Evolutionary conservation across 148 eudicot genomes (phyloP).

Genomic region (Vaccinium macrocarpon): DNA sequence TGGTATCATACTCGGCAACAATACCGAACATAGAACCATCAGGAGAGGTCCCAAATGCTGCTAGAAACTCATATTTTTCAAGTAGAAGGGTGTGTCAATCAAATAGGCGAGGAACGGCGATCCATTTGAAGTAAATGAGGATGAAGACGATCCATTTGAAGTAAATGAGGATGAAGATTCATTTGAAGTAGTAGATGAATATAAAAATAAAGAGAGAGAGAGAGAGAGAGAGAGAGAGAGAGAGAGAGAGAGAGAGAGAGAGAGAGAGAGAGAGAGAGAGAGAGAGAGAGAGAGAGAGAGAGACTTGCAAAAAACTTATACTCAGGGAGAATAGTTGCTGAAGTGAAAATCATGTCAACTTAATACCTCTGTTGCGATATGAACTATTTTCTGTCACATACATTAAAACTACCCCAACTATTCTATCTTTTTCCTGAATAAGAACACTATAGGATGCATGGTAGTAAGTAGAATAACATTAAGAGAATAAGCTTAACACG

Average conservation of each 20-base stretch:
- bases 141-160: too few species aligned
- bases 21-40: neutral
- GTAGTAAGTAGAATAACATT: conserved; percentile 5
- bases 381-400: neutral
- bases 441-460: conserved; percentile 8
- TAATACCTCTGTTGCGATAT: too few species aligned
- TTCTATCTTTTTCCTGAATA: neutral
- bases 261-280: too few species aligned
- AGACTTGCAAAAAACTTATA: neutral
- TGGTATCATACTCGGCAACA: neutral
- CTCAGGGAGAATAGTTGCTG: neutral
- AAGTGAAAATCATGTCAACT: neutral
- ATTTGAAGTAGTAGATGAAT: too few species aligned
- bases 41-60: too few species aligned
- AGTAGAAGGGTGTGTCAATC: too few species aligned
- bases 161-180: too few species aligned
- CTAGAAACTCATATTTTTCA: too few species aligned
- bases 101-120: too few species aligned
- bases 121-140: too few species aligned
- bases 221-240: neutral
- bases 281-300: neutral
- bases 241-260: neutral
- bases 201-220: neutral
- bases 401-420: neutral
- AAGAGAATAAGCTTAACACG: too few species aligned